Evolutionary conservation across 495 filamentous ascomycete genomes (phyloP).

Genomic region (Penicillium atrosanguineum): DNA sequence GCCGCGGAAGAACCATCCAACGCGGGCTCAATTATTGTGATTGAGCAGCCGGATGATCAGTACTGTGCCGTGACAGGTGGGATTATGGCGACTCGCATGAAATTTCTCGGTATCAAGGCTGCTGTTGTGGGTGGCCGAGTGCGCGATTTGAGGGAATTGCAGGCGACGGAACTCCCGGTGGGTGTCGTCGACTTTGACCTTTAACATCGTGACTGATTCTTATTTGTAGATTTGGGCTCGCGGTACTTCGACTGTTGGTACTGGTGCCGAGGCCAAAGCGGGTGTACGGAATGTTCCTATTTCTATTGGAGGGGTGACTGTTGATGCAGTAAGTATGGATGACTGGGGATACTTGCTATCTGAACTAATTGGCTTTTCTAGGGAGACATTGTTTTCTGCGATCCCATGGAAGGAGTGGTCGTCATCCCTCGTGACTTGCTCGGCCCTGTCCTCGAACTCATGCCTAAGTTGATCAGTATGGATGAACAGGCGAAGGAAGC

Average conservation of each 20-base stretch:
- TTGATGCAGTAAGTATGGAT: slow-evolving; percentile 41
- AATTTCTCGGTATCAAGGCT: slow-evolving; percentile 49
- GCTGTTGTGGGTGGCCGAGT: slow-evolving; percentile 60
- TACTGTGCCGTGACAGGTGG: slow-evolving; percentile 64
- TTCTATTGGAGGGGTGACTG: slow-evolving; percentile 44
- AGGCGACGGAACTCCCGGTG: slow-evolving; percentile 46
- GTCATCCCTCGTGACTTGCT: slow-evolving; percentile 55
- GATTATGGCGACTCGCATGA: slow-evolving; percentile 66
- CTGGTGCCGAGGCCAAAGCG: slow-evolving; percentile 57
- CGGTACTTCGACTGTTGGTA: slow-evolving; percentile 57
- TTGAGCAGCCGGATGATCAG: slow-evolving; percentile 58
- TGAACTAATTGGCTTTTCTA: slow-evolving; percentile 10
- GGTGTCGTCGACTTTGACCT: slow-evolving; percentile 16
- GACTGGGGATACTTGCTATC: neutral
- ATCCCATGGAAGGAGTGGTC: slow-evolving; percentile 60
- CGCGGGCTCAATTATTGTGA: slow-evolving; percentile 53
- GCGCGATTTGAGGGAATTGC: slow-evolving; percentile 58
- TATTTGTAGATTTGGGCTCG: slow-evolving; percentile 51
- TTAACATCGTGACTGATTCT: neutral
- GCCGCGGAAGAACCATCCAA: slow-evolving; percentile 26
- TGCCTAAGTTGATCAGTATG: slow-evolving; percentile 55
- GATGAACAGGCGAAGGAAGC: slow-evolving; percentile 61
- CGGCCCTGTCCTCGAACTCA: slow-evolving; percentile 46
- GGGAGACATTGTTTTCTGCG: slow-evolving; percentile 64
- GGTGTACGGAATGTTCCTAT: slow-evolving; percentile 54